Percentiles rank a stretch among this genome's conserved stretches.
Evolutionary conservation across 768 basidiomycete species (phyloP).

Genomic region (Rhodosporidiobolus odoratus): DNA sequence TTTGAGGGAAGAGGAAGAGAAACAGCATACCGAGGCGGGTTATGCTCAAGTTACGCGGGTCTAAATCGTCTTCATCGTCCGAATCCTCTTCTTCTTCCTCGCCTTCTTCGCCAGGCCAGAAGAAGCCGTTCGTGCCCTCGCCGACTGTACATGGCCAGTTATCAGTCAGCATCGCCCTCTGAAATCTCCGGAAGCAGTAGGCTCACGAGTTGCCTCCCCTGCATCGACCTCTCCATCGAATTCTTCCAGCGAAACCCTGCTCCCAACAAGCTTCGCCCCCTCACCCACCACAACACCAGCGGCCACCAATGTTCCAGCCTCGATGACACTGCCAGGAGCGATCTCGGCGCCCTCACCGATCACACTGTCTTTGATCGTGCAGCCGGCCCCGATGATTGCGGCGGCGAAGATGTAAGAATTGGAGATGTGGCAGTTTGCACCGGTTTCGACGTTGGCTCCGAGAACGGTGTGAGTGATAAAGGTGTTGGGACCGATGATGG

Average conservation of each 20-base stretch:
- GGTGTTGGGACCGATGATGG: slow-evolving; percentile 65
- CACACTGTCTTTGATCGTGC: slow-evolving; percentile 70
- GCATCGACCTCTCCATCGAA: slow-evolving; percentile 48
- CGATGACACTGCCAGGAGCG: slow-evolving; percentile 61
- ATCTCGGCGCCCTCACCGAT: slow-evolving; percentile 63
- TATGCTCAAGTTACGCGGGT: slow-evolving; percentile 29
- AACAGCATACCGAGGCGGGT: slow-evolving; percentile 29
- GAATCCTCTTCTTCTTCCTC: slow-evolving; percentile 47
- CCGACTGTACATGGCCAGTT: slow-evolving; percentile 51
- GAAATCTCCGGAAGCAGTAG: not conserved
- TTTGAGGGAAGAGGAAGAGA: not conserved
- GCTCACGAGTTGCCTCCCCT: slow-evolving; percentile 22
- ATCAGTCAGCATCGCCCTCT: not conserved
- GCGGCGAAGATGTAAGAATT: slow-evolving; percentile 75
- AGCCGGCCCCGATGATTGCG: slow-evolving; percentile 59
- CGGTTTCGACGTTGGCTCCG: slow-evolving; percentile 46
- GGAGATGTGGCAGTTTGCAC: slow-evolving; percentile 44
- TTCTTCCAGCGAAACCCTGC: slow-evolving; percentile 39
- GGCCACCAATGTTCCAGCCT: slow-evolving; percentile 71
- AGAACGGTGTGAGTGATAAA: slow-evolving; percentile 54
- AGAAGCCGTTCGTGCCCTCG: slow-evolving; percentile 65
- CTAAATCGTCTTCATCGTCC: slow-evolving; percentile 51
- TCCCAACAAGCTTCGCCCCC: slow-evolving; percentile 55
- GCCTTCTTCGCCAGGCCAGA: slow-evolving; percentile 63
- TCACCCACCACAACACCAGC: slow-evolving; percentile 75